Evolutionary conservation across 163 green algal species (phyloP).

Genomic region (Trebouxia gelatinosa): DNA sequence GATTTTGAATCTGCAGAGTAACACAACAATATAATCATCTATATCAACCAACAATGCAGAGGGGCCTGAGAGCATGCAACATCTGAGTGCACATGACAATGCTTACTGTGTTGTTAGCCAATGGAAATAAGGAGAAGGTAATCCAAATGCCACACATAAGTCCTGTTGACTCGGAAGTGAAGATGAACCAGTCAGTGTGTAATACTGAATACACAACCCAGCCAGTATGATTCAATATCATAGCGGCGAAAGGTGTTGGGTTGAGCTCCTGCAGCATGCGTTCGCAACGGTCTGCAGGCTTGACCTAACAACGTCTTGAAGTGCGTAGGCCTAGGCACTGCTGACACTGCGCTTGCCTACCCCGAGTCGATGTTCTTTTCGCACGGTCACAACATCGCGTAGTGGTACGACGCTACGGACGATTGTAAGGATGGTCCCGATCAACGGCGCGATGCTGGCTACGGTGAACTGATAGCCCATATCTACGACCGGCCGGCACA

Average conservation of each 20-base stretch:
- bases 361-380: neutral
- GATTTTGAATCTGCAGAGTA: slow-evolving; percentile 27
- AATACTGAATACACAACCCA: slow-evolving; percentile 33
- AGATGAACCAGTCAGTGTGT: slow-evolving; percentile 28
- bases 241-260: slow-evolving; percentile 20
- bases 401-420: neutral
- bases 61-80: neutral
- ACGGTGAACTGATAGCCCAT: neutral
- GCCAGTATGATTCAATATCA: slow-evolving; percentile 28
- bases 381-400: neutral
- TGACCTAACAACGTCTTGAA: neutral
- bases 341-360: neutral
- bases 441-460: neutral
- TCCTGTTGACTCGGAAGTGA: slow-evolving; percentile 11
- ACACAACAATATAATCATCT: neutral
- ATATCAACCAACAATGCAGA: too few relatives aligned
- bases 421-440: neutral
- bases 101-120: neutral
- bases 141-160: slow-evolving; percentile 31
- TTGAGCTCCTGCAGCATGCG: slow-evolving; percentile 20
- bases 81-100: neutral
- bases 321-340: neutral
- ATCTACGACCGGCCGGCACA: too few relatives aligned
- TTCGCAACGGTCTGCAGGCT: too few relatives aligned
- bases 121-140: slow-evolving; percentile 28